phyloP scores from a whole-genome alignment of 768 basidiomycete species.

The Suillus clintonianus region DNA sequence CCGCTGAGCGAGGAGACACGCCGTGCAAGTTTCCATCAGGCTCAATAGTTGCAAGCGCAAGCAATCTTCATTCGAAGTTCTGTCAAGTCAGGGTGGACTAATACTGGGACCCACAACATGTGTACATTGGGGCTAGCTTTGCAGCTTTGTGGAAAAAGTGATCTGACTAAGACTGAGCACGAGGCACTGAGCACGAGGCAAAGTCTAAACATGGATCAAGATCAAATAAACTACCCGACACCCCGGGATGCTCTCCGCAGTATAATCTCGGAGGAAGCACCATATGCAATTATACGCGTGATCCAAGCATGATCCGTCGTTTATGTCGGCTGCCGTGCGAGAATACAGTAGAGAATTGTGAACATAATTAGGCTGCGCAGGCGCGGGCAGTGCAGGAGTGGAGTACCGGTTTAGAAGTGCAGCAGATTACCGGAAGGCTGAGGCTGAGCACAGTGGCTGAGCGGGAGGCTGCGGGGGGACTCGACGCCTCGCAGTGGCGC shows the following conservation, averaged over 20 bases:
- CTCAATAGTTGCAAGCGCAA: background rate
- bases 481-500: background rate
- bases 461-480: background rate
- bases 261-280: background rate
- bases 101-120: background rate
- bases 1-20: background rate
- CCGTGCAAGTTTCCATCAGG: background rate
- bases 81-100: background rate
- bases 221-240: too few species aligned
- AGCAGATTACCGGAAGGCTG: background rate
- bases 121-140: background rate
- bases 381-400: background rate
- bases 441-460: constrained; percentile 1
- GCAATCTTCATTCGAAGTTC: background rate
- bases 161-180: background rate
- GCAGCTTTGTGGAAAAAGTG: background rate
- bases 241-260: background rate
- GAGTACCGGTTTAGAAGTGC: background rate
- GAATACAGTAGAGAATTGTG: background rate
- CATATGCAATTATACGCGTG: background rate
- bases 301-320: constrained; percentile 1
- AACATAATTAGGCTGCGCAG: too few species aligned
- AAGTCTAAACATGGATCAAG: constrained; percentile 1
- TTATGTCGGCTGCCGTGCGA: background rate
- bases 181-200: constrained; percentile 5